These are phyloP conservation scores for Neofusicoccum ribis DNA, from an alignment of 2,329 filamentous ascomycete species.

Conservation along the genomic window DNA sequence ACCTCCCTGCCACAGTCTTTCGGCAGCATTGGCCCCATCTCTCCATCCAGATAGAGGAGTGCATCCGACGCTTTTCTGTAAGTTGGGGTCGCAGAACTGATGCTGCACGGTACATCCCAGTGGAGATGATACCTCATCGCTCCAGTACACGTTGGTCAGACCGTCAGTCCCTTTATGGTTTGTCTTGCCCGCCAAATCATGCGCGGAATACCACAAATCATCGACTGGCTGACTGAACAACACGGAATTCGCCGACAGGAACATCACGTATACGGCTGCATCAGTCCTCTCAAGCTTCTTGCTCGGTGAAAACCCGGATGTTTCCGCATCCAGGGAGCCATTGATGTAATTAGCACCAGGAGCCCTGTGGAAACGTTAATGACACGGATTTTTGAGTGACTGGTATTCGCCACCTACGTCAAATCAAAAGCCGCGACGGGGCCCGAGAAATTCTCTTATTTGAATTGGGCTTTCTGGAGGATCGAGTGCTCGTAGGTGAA, in stretches of 20 bases:
- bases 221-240: constrained; percentile 27
- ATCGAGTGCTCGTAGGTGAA: neutral
- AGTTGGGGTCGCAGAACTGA: constrained; percentile 21
- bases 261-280: constrained; percentile 34
- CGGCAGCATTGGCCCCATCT: neutral
- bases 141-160: neutral
- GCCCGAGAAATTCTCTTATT: neutral
- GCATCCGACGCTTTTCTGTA: neutral
- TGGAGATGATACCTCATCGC: constrained; percentile 3
- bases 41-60: neutral
- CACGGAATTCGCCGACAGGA: constrained; percentile 31
- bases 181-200: neutral
- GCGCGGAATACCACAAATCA: constrained; percentile 35
- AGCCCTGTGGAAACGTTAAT: neutral
- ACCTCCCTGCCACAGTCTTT: neutral
- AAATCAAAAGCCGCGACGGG: neutral
- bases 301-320: constrained; percentile 24
- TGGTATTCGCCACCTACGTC: neutral
- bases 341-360: neutral
- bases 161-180: no score
- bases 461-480: neutral
- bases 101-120: constrained; percentile 17
- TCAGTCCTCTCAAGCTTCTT: constrained; percentile 29
- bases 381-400: no score
- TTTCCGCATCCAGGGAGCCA: neutral